Conservation (phyloP, 257 asterid species). For the Buddleja alternifolia region DNA sequence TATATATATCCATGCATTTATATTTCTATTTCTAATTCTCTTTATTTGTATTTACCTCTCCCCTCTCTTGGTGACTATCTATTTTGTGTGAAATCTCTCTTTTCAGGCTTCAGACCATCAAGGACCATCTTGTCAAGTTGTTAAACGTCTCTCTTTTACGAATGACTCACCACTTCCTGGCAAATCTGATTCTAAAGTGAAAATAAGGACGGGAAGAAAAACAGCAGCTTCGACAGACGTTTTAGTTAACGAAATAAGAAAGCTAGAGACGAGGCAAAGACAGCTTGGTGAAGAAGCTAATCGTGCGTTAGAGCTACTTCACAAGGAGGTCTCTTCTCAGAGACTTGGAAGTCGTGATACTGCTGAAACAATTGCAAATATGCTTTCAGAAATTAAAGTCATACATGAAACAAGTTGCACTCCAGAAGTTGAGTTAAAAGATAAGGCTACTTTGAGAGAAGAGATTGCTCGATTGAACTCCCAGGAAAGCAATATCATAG, state of each 20-base stretch:
- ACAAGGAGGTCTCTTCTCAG: conserved; percentile 87
- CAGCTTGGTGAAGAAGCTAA: conserved; percentile 97
- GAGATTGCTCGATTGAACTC: conserved; percentile 83
- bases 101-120: conserved; percentile 66
- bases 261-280: conserved; percentile 80
- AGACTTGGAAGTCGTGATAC: conserved; percentile 69
- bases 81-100: conserved; percentile 7
- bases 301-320: conserved; percentile 88
- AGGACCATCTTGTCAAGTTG: conserved; percentile 76
- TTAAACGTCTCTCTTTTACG: conserved; percentile 70
- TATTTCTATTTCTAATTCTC: too few relatives aligned
- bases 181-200: conserved; percentile 39
- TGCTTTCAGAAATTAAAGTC: conserved; percentile 79
- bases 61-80: conserved; percentile 1
- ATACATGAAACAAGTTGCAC: conserved; percentile 51
- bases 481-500: conserved; percentile 66
- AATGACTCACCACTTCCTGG: conserved; percentile 43
- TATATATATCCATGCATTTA: too few relatives aligned
- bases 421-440: conserved; percentile 50
- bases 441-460: conserved; percentile 75
- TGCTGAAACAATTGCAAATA: conserved; percentile 72
- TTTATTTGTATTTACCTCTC: too few relatives aligned
- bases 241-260: conserved; percentile 82
- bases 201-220: conserved; percentile 51
- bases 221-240: conserved; percentile 48